A percentile compares a stretch with the other conserved stretches of the same genome.
Conservation (phyloP, 1,284 basidiomycete species). For the Volvariella volvacea region DNA sequence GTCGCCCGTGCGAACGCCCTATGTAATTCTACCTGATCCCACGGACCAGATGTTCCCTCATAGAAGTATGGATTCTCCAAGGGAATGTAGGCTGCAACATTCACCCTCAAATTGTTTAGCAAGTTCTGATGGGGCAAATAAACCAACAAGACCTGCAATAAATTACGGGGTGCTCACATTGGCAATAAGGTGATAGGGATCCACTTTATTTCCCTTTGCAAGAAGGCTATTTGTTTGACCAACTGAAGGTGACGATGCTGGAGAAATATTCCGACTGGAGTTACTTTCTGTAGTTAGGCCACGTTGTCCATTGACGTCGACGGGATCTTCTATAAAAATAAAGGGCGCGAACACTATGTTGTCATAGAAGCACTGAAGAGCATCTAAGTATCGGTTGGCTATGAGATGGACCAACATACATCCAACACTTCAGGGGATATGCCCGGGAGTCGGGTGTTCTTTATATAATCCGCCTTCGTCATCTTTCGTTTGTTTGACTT, state of each 20-base stretch:
- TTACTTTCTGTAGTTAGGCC: slow-evolving; percentile 39
- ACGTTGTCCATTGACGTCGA: slow-evolving; percentile 58
- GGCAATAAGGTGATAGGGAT: slow-evolving; percentile 89
- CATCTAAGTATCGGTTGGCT: slow-evolving; percentile 1
- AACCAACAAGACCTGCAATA: slow-evolving; percentile 7
- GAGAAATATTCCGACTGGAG: slow-evolving; percentile 33
- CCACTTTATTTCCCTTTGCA: slow-evolving; percentile 65
- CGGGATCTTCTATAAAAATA: slow-evolving; percentile 89
- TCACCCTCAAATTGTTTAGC: slow-evolving; percentile 70
- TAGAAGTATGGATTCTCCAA: slow-evolving; percentile 69
- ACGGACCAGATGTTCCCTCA: slow-evolving; percentile 62
- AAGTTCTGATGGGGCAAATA: slow-evolving; percentile 43
- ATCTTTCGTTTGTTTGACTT: slow-evolving; percentile 97
- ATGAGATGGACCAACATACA: slow-evolving; percentile 37
- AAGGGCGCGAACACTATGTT: slow-evolving; percentile 95
- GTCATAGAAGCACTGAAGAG: slow-evolving; percentile 86
- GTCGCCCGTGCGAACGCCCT: slow-evolving; percentile 65
- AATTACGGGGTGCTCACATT: slow-evolving; percentile 42
- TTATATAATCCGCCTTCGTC: slow-evolving; percentile 90
- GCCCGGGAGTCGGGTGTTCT: slow-evolving; percentile 87
- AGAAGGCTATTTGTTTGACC: slow-evolving; percentile 22
- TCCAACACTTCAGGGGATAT: slow-evolving; percentile 81
- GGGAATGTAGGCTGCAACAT: slow-evolving; percentile 62
- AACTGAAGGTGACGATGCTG: slow-evolving; percentile 30
- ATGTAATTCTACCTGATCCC: slow-evolving; percentile 68